Percentiles rank a stretch among this genome's conserved stretches.
Evolutionary conservation across 371 early-diverging fungal species (phyloP).

Genomic region (Catenaria anguillulae): DNA sequence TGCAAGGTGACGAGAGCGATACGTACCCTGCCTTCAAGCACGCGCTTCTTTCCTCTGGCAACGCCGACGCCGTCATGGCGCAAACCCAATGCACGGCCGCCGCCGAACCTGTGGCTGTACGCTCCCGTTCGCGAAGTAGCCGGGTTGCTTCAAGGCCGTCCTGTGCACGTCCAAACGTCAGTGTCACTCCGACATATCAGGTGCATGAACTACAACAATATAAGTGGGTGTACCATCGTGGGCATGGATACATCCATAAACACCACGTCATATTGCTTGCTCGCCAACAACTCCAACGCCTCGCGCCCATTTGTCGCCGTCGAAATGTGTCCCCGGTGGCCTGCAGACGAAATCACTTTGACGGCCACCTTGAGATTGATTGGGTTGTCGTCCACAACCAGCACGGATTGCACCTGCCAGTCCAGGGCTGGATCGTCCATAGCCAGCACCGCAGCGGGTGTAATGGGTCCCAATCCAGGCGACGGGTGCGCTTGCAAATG

Average conservation of each 20-base stretch:
- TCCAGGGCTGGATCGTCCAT: too few species aligned
- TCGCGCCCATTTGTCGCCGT: neutral
- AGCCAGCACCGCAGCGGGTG: too few species aligned
- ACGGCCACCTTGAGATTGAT: neutral
- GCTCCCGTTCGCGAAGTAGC: neutral
- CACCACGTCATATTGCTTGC: neutral
- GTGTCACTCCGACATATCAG: too few species aligned
- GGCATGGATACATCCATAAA: constrained; percentile 3
- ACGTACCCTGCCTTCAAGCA: neutral
- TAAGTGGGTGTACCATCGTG: neutral
- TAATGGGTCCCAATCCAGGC: too few species aligned
- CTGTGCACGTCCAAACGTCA: neutral
- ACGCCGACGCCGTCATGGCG: constrained; percentile 3
- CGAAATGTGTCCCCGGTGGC: neutral
- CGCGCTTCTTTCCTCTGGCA: neutral
- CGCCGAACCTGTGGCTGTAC: neutral
- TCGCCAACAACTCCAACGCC: neutral
- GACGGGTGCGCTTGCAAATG: too few species aligned
- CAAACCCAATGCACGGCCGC: neutral
- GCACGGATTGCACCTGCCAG: neutral
- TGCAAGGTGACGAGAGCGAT: too few species aligned
- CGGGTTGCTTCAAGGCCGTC: neutral
- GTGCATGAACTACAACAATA: too few species aligned
- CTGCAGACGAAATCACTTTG: neutral
- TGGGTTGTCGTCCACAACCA: neutral